Percentiles rank a stretch among this genome's conserved stretches.
Evolutionary conservation across 2,329 filamentous ascomycete species (phyloP).

Genomic region (Botrytis squamosa): DNA sequence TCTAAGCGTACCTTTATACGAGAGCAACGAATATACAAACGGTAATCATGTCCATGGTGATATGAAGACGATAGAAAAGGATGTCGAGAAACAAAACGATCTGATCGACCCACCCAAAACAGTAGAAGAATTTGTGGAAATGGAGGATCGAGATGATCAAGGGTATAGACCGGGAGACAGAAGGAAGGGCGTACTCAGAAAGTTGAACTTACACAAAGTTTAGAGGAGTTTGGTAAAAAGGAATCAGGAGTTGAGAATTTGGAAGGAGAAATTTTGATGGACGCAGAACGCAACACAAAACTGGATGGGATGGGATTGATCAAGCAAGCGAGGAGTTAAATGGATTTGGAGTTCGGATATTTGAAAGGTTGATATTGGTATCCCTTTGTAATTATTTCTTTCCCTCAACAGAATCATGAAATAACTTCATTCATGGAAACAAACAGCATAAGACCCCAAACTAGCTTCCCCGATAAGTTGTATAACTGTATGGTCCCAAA

Average conservation of each 20-base stretch:
- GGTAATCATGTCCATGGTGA: constrained; percentile 25
- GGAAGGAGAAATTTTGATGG: background rate
- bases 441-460: background rate
- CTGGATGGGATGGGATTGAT: background rate
- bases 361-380: constrained; percentile 17
- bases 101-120: constrained; percentile 15
- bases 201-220: constrained; percentile 24
- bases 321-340: constrained; percentile 16
- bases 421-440: constrained; percentile 9
- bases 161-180: constrained; percentile 24
- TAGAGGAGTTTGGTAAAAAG: constrained; percentile 2
- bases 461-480: constrained; percentile 75
- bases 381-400: constrained; percentile 17
- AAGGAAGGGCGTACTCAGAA: constrained; percentile 30
- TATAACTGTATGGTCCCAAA: constrained; percentile 76
- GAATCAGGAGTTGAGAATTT: background rate
- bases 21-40: constrained; percentile 31
- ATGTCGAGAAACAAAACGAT: constrained; percentile 12
- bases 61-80: constrained; percentile 12
- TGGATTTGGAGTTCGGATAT: constrained; percentile 13
- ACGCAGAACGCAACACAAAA: constrained; percentile 7
- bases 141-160: constrained; percentile 9
- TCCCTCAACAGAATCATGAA: constrained; percentile 1
- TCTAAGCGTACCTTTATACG: constrained; percentile 27
- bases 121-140: constrained; percentile 10